Base-by-base conservation (phyloP, 2,329 filamentous ascomycete species). In the Rugonectria rugulosa region DNA sequence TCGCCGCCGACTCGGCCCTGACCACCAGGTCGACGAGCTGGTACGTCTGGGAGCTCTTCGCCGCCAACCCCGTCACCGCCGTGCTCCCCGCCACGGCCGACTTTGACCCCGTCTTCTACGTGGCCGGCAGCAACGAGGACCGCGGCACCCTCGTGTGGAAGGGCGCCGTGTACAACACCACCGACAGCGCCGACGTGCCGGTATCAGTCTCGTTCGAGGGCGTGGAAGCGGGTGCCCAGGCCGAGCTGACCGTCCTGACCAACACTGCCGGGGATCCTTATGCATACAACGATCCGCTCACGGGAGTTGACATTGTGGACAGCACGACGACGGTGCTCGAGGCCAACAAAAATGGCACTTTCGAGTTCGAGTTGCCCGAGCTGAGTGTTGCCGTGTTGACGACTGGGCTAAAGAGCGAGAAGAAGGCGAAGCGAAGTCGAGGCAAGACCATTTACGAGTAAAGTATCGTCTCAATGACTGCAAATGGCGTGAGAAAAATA, bases 321-420 rank as follows among this genome's bases (percentile, higher is more conserved):
- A 78, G 72, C 17, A 72, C 69, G 1, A 75, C 68, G 10, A 67
- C 64, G 1, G 69, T 68, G 0, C 56, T 84, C 17, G 71, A 66
- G 61, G 81, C 79, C 3, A 76, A 74, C 14, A 63, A 67, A 3
- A 71, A 76, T 21, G 84, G 84, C 2, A 68, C 63, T 2, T 85
- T 86, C 61, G 70, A 69, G 37, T 86, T 86, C 61, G 73, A 67
- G 21, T 56, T 87, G 64, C 83, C 83, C 0, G 73, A 82, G 60
- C 70, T 85, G 53, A 85, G 81, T 60, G 78, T 87, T 43, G 82
- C 82, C 12, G 78, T 87, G 3, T 65, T 87, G 47, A 81, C 84
- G 46, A 79, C 77, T 1, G 64, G 62, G 1, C 45, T 53, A n/a
- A 56, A 63, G 31, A 27, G 34, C 9, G 34, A 27, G 9, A 47